A percentile compares a stretch with the other conserved stretches of the same genome.
These are phyloP conservation scores for Phialemonium atrogriseum DNA, from an alignment of 2,329 filamentous ascomycete species.

Conservation along the genomic window DNA sequence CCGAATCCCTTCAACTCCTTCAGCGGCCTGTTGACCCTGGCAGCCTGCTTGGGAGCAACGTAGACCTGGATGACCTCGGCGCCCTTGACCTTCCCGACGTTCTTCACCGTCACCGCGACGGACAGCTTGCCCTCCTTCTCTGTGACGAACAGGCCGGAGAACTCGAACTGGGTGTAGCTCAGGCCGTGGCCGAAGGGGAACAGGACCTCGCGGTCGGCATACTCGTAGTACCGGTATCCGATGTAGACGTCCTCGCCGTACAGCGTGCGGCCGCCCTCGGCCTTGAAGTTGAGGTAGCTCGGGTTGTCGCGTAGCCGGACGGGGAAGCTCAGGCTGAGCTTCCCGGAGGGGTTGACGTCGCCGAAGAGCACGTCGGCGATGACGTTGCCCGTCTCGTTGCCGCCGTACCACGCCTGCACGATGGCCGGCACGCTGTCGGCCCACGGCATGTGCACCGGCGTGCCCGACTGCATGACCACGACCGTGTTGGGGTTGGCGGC, in stretches of 20 bases:
- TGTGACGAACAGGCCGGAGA: constrained; percentile 39
- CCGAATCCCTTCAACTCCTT: constrained; percentile 59
- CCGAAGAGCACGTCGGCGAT: constrained; percentile 74
- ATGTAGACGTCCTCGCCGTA: constrained; percentile 70
- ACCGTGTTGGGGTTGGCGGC: constrained; percentile 60
- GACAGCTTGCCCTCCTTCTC: constrained; percentile 37
- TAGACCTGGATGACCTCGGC: constrained; percentile 53
- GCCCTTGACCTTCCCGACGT: constrained; percentile 47
- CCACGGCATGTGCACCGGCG: constrained; percentile 68
- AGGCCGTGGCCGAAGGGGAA: constrained; percentile 20
- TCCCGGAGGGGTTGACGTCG: constrained; percentile 62
- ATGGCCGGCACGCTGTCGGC: constrained; percentile 46
- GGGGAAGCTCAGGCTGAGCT: constrained; percentile 59
- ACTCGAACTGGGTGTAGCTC: constrained; percentile 21
- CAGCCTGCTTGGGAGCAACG: constrained; percentile 40
- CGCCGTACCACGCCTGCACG: constrained; percentile 76
- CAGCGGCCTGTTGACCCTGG: constrained; percentile 44
- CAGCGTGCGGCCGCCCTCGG: constrained; percentile 55
- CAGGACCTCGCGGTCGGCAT: constrained; percentile 22
- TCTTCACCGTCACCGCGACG: constrained; percentile 46
- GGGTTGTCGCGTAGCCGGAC: constrained; percentile 56
- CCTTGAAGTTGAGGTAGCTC: constrained; percentile 57
- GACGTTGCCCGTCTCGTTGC: constrained; percentile 77
- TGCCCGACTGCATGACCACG: constrained; percentile 71
- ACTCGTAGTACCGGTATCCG: constrained; percentile 66